Percentiles rank a stretch among this genome's conserved stretches.
phyloP scores from a whole-genome alignment of 2,329 filamentous ascomycete genomes.

The Venturia asperata region DNA sequence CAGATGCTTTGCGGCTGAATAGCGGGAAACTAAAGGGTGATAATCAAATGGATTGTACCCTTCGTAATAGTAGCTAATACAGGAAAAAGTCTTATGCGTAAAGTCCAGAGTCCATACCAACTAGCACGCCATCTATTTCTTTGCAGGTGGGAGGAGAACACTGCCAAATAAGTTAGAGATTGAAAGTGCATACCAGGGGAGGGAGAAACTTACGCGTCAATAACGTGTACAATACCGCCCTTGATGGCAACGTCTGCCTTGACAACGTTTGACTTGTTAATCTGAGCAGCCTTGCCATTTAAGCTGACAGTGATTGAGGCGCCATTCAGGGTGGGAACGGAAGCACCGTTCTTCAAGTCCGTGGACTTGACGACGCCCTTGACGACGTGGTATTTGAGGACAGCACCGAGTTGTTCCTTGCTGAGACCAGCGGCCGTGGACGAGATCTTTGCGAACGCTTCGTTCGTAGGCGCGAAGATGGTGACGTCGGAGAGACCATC shows the following conservation, averaged over 20 bases:
- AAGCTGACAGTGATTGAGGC: slow-evolving; percentile 36
- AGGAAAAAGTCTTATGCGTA: background rate
- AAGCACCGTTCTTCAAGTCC: slow-evolving; percentile 34
- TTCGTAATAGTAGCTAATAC: background rate
- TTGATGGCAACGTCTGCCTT: slow-evolving; percentile 8
- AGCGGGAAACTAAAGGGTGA: no score
- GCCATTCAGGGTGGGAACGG: slow-evolving; percentile 36
- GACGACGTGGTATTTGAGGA: slow-evolving; percentile 17
- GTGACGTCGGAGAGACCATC: slow-evolving; percentile 19
- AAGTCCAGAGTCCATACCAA: background rate
- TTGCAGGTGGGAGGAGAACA: background rate
- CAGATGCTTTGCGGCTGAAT: no score
- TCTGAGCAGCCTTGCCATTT: background rate
- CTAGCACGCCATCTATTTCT: background rate
- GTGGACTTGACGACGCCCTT: background rate
- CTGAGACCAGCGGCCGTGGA: background rate
- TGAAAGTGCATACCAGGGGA: no score
- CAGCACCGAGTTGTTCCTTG: background rate
- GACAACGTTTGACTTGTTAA: slow-evolving; percentile 14
- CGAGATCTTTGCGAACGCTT: slow-evolving; percentile 16
- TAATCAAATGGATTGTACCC: background rate
- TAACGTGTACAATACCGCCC: slow-evolving; percentile 43
- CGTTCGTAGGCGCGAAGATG: slow-evolving; percentile 20
- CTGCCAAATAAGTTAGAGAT: background rate
- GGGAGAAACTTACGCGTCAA: slow-evolving; percentile 44